These are phyloP conservation scores for Xylariaceae sp. DNA, from an alignment of 2,329 filamentous ascomycete species.

Conservation along the genomic window DNA sequence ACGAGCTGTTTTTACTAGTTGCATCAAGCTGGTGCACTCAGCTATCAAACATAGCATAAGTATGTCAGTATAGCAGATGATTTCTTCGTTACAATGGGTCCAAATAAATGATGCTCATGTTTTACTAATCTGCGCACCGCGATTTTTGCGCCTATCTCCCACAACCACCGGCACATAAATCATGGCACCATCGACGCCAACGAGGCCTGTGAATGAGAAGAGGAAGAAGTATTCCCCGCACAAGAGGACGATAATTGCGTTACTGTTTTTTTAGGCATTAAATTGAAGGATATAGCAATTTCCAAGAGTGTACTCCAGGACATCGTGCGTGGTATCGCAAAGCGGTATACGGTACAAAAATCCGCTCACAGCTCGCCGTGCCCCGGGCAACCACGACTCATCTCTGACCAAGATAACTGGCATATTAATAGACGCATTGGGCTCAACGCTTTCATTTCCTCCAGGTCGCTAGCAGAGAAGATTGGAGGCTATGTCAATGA, in stretches of 20 bases:
- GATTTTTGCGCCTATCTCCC: too few species aligned
- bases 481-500: neutral
- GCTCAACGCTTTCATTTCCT: neutral
- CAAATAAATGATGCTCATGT: too few species aligned
- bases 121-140: too few species aligned
- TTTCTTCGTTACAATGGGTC: too few species aligned
- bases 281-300: neutral
- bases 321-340: neutral
- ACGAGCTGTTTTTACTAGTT: too few species aligned
- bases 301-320: neutral
- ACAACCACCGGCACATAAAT: too few species aligned
- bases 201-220: too few species aligned
- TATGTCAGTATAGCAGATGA: too few species aligned
- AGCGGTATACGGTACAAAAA: neutral
- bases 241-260: conserved; percentile 1
- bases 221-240: neutral
- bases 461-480: neutral
- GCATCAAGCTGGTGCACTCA: too few species aligned
- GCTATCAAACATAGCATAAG: too few species aligned
- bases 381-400: neutral
- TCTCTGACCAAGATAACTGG: neutral
- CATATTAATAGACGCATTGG: neutral
- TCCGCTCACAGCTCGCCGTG: neutral
- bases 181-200: too few species aligned
- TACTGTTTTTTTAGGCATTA: neutral